Percentiles rank a stretch among this genome's conserved stretches.
phyloP scores from a whole-genome alignment of 352 stramenopile species.

The Thalassiosira ordinaria region DNA sequence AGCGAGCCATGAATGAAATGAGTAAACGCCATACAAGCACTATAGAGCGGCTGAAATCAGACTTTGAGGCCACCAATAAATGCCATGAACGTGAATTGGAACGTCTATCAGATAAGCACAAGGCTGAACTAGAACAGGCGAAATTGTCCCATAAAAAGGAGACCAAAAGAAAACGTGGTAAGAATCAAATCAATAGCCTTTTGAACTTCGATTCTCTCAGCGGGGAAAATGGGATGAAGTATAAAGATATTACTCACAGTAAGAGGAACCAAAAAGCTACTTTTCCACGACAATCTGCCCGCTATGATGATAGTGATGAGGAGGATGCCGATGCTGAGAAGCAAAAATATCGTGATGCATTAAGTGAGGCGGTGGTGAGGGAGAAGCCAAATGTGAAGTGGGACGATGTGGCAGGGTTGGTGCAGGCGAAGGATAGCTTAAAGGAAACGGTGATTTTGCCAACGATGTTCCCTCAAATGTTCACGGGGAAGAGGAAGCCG shows the following conservation, averaged over 20 bases:
- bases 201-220: no score
- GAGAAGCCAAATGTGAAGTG: slow-evolving; percentile 93
- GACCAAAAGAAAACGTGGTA: slow-evolving; percentile 69
- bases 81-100: not conserved
- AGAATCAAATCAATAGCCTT: not conserved
- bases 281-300: no score
- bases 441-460: slow-evolving; percentile 96
- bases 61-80: no score
- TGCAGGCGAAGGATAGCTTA: slow-evolving; percentile 94
- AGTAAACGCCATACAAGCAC: no score
- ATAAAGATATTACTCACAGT: no score
- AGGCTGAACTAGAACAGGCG: not conserved
- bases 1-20: no score
- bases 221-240: no score
- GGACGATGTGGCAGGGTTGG: slow-evolving; percentile 96
- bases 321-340: no score
- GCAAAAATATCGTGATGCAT: no score
- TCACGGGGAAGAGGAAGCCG: slow-evolving; percentile 90
- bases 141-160: not conserved
- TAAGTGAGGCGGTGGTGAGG: slow-evolving; percentile 89
- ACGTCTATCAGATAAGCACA: not conserved
- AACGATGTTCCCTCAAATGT: slow-evolving; percentile 94
- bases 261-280: no score
- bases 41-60: no score
- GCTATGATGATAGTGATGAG: no score